Percentiles rank a stretch among this genome's conserved stretches.
Conservation (phyloP, 305 asterid genomes). For the Fraxinus greggii region DNA sequence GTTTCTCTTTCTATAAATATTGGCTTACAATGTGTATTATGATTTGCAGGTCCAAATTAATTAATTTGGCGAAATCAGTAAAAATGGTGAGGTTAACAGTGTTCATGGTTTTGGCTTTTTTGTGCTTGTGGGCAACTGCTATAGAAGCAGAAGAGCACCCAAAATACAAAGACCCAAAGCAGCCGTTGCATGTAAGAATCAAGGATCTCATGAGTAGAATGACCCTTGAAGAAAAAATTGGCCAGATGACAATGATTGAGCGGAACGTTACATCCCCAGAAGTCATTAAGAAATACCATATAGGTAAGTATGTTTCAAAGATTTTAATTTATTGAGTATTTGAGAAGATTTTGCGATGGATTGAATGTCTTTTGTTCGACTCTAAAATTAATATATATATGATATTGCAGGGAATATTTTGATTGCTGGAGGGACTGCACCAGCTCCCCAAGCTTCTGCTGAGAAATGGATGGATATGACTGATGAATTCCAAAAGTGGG, state of each 20-base stretch:
- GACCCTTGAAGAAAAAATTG: constrained; percentile 25
- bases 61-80: background rate
- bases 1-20: background rate
- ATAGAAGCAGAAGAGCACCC: background rate
- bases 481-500: background rate
- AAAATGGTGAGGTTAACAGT: background rate
- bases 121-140: background rate
- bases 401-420: background rate
- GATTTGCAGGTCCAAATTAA: background rate
- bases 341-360: background rate
- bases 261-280: constrained; percentile 4
- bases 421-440: background rate
- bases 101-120: background rate
- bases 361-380: background rate
- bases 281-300: constrained; percentile 8
- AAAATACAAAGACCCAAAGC: constrained; percentile 20
- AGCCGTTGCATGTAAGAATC: background rate
- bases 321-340: background rate
- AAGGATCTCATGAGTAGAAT: constrained; percentile 17
- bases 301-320: background rate
- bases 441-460: background rate
- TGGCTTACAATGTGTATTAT: background rate
- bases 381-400: background rate
- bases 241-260: constrained; percentile 23
- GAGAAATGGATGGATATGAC: background rate